A percentile compares a stretch with the other conserved stretches of the same genome.
Conservation (phyloP, 129 eudicot species). For the Cynara cardunculus region DNA sequence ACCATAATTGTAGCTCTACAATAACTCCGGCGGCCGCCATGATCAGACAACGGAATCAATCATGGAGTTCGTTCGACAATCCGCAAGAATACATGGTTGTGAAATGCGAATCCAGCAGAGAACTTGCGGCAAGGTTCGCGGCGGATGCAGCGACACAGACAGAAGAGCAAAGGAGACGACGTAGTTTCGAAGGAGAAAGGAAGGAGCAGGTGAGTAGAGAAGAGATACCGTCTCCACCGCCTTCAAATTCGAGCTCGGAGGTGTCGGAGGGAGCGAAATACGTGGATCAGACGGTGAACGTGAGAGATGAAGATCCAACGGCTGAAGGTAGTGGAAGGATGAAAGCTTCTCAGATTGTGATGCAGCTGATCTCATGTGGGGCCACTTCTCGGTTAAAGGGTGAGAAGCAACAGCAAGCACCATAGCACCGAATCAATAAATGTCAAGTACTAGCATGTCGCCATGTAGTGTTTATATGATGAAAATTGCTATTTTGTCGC, state of each 20-base stretch:
- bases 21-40: not conserved
- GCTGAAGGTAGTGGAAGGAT: conserved; percentile 31
- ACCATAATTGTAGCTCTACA: not conserved
- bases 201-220: conserved; percentile 27
- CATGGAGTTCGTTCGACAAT: conserved; percentile 62
- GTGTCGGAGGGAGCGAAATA: conserved; percentile 16
- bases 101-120: conserved; percentile 55
- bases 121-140: conserved; percentile 37
- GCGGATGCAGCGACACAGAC: conserved; percentile 47
- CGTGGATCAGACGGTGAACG: conserved; percentile 16
- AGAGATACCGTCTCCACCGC: conserved; percentile 41
- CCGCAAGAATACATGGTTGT: conserved; percentile 46
- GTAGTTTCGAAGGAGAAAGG: not conserved
- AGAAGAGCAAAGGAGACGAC: conserved; percentile 21
- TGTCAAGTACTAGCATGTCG: not conserved
- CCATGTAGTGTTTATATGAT: not conserved
- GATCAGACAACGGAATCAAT: conserved; percentile 38
- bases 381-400: conserved; percentile 22
- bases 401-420: not conserved
- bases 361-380: conserved; percentile 50
- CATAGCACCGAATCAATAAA: not conserved
- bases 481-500: not conserved
- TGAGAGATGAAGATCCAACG: conserved; percentile 19
- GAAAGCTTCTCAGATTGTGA: conserved; percentile 45
- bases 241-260: conserved; percentile 45